These are phyloP conservation scores for Beauveria sp. DNA, from an alignment of 2,329 filamentous ascomycete species.

Conservation along the genomic window DNA sequence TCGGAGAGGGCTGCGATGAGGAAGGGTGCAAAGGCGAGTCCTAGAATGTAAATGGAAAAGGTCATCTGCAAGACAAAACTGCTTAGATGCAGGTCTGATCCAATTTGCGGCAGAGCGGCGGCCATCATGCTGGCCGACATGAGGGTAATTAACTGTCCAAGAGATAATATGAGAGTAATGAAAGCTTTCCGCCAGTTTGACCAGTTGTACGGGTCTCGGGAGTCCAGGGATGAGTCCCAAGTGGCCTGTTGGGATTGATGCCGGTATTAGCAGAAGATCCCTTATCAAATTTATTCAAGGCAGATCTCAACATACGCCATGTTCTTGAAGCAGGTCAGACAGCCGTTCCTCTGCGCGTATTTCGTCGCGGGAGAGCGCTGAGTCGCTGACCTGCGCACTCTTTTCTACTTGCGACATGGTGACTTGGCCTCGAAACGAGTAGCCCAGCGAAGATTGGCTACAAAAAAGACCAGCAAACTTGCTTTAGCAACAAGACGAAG, in stretches of 20 bases:
- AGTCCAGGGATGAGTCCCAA: conserved; percentile 48
- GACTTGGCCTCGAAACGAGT: background rate
- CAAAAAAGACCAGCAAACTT: no score
- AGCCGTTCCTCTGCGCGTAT: background rate
- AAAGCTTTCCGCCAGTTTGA: conserved; percentile 19
- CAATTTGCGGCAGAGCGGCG: conserved; percentile 25
- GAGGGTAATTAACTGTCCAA: conserved; percentile 25
- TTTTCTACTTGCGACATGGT: background rate
- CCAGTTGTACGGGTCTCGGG: conserved; percentile 60
- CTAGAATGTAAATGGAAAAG: conserved; percentile 29
- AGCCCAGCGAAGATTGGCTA: background rate
- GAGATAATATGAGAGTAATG: conserved; percentile 24
- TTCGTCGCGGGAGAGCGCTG: background rate
- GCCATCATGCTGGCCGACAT: conserved; percentile 30
- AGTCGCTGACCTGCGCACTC: no score
- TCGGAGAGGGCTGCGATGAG: conserved; percentile 26
- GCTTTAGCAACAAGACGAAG: background rate
- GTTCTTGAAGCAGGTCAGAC: background rate
- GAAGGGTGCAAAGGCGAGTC: conserved; percentile 26
- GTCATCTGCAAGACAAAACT: conserved; percentile 19
- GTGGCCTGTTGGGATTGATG: background rate
- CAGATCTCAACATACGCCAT: background rate
- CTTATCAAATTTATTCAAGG: background rate
- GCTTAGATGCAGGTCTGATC: conserved; percentile 22
- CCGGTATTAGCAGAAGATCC: background rate